A percentile compares a stretch with the other conserved stretches of the same genome.
Evolutionary conservation across 2,329 filamentous ascomycete genomes (phyloP).

Genomic region (Arthrobotrys sphaeroides): DNA sequence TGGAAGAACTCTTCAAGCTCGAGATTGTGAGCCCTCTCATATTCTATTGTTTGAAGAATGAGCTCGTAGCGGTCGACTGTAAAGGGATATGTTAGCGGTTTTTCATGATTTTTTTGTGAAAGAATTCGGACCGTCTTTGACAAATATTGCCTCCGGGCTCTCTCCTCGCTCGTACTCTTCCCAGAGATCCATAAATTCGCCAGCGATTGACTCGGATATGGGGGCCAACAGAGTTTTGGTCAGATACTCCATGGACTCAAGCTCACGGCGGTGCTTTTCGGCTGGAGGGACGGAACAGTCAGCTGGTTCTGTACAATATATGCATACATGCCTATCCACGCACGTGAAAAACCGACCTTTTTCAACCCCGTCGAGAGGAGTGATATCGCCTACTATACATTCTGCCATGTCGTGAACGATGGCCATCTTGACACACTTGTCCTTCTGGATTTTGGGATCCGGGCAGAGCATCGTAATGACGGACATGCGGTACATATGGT

Average conservation of each 20-base stretch:
- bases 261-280: slow-evolving; percentile 89
- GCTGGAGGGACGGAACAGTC: slow-evolving; percentile 55
- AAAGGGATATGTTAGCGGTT: neutral
- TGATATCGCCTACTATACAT: slow-evolving; percentile 93
- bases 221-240: slow-evolving; percentile 75
- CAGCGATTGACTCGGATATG: slow-evolving; percentile 77
- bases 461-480: slow-evolving; percentile 91
- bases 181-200: slow-evolving; percentile 82
- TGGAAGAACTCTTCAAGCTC: slow-evolving; percentile 88
- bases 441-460: slow-evolving; percentile 74
- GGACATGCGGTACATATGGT: slow-evolving; percentile 99
- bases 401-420: slow-evolving; percentile 98
- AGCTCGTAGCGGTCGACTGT: slow-evolving; percentile 92
- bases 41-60: slow-evolving; percentile 93
- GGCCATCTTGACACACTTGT: slow-evolving; percentile 94
- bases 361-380: slow-evolving; percentile 83
- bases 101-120: neutral
- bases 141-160: slow-evolving; percentile 85
- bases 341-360: slow-evolving; percentile 65
- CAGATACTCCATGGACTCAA: slow-evolving; percentile 91
- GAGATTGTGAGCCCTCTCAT: slow-evolving; percentile 77
- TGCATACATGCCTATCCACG: neutral
- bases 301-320: neutral
- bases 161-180: slow-evolving; percentile 91
- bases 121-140: slow-evolving; percentile 73